Evolutionary conservation across 208 protist species (phyloP), one percentile per base, ranked within the genome.

Genomic region (Phytomonas francai): DNA sequence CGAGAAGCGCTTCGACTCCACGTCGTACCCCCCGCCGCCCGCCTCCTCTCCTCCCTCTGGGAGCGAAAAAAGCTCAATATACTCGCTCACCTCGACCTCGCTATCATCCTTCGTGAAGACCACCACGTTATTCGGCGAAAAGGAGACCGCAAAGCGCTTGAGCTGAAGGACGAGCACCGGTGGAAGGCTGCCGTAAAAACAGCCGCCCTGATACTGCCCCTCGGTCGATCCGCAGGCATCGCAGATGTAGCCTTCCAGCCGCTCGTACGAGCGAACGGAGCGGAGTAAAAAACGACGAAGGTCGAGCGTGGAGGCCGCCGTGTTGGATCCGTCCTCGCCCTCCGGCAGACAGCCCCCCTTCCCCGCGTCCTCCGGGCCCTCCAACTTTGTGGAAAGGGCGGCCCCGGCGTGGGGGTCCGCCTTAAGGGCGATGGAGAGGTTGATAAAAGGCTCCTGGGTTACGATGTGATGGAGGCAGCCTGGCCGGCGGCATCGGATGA

Each of bases 381-480:
- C 45, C 25, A 29, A 36, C 31, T 9, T 49, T 31, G 31, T 64
- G 30, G 14, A 32, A 6, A 57, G 3, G 27, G 5, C 64, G 9
- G 32, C 9, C 5, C 27, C 54, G 12, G n/a, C 56, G 8, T 65
- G 64, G 29, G 68, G 36, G 3, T 45, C 39, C 66, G 59, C 63
- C 22, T 72, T 63, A 12, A 72, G 70, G n/a, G 82, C 71, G 56
- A 91, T 27, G 3, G 81, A 83, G 5, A 94, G 27, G 65, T 92
- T 92, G 28, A 92, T 71, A 65, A 81, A 94, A 9, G 82, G 36
- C 36, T 94, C 85, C 61, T 83, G 74, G 9, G 79, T 91, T 9
- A 87, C 78, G 63, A 94, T 94, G 56, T 91, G 79, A 61, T 94
- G 88, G 3, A 59, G 69, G 70, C 88, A 94, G 12, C 56, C 74